Conservation (phyloP, 805 yeast species). For the Kodamaea kaohsiungensis region DNA sequence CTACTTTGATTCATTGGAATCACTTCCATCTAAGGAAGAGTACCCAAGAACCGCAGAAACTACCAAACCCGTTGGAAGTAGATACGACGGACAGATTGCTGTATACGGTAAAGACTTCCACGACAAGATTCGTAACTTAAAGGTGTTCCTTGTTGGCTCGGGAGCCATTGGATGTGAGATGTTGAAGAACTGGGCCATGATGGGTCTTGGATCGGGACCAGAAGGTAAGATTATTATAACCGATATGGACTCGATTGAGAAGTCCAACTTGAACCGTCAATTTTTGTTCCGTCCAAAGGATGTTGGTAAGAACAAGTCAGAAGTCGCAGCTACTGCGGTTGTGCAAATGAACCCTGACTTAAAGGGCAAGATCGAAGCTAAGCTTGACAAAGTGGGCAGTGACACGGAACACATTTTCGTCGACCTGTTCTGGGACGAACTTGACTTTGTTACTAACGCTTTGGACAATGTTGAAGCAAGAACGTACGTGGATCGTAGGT, state of each 20-base stretch:
- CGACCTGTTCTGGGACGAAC: slow-evolving; percentile 78
- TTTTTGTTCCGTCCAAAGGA: slow-evolving; percentile 92
- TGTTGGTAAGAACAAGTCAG: slow-evolving; percentile 89
- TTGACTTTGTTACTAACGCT: slow-evolving; percentile 94
- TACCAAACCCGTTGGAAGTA: slow-evolving; percentile 71
- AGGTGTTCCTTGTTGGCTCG: slow-evolving; percentile 89
- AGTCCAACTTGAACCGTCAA: slow-evolving; percentile 94
- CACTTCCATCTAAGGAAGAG: slow-evolving; percentile 64
- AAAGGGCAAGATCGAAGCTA: slow-evolving; percentile 70
- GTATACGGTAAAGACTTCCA: slow-evolving; percentile 85
- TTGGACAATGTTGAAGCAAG: slow-evolving; percentile 97
- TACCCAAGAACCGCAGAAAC: slow-evolving; percentile 68
- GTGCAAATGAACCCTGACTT: slow-evolving; percentile 83
- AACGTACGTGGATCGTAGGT: slow-evolving; percentile 95
- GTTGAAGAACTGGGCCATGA: slow-evolving; percentile 96
- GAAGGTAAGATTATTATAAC: slow-evolving; percentile 83
- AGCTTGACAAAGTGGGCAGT: slow-evolving; percentile 85
- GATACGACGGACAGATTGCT: slow-evolving; percentile 95
- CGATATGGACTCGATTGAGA: slow-evolving; percentile 93
- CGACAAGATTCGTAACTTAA: slow-evolving; percentile 68
- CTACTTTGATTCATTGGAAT: slow-evolving; percentile 92
- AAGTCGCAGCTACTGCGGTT: slow-evolving; percentile 86
- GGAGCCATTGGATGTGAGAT: slow-evolving; percentile 99
- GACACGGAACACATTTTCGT: slow-evolving; percentile 88
- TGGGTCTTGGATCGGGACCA: slow-evolving; percentile 93